Conservation (phyloP, 1,139 yeast species). For the Yamadazyma oceani region DNA sequence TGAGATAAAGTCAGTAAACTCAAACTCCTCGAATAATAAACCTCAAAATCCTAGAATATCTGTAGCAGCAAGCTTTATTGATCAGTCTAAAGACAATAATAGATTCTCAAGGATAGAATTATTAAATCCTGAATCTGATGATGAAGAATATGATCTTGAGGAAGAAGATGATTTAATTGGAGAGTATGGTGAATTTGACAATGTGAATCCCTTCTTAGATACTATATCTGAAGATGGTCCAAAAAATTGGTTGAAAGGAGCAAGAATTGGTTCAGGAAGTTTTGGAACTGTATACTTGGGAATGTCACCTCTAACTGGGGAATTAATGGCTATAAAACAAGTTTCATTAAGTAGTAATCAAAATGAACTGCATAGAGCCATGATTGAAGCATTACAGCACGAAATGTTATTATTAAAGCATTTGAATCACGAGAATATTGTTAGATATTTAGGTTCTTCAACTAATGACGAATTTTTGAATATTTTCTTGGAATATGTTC, state of each 20-base stretch:
- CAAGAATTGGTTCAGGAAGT: slow-evolving; percentile 90
- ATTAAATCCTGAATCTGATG: slow-evolving; percentile 43
- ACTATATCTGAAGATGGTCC: slow-evolving; percentile 45
- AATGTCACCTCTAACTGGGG: slow-evolving; percentile 90
- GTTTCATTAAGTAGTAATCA: slow-evolving; percentile 63
- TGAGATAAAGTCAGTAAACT: slow-evolving; percentile 10
- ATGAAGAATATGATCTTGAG: slow-evolving; percentile 27
- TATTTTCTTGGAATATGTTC: slow-evolving; percentile 90
- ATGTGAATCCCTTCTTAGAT: slow-evolving; percentile 16
- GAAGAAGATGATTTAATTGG: slow-evolving; percentile 17
- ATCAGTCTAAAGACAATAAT: slow-evolving; percentile 25
- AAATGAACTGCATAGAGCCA: slow-evolving; percentile 50
- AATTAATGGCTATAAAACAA: slow-evolving; percentile 95
- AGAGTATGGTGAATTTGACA: slow-evolving; percentile 14
- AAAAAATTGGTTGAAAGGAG: slow-evolving; percentile 88
- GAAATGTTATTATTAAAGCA: slow-evolving; percentile 81
- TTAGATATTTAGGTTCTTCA: slow-evolving; percentile 83
- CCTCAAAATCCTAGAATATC: slow-evolving; percentile 27
- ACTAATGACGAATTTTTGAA: slow-evolving; percentile 70
- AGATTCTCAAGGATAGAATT: slow-evolving; percentile 53
- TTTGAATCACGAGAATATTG: slow-evolving; percentile 88
- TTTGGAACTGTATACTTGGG: slow-evolving; percentile 94
- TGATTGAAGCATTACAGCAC: slow-evolving; percentile 82
- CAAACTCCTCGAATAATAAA: slow-evolving; percentile 7
- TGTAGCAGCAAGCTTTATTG: slow-evolving; percentile 34